Percentiles rank a stretch among this genome's conserved stretches.
Evolutionary conservation across 441 rosid genomes (phyloP).

Genomic region (Macaranga tanarius): DNA sequence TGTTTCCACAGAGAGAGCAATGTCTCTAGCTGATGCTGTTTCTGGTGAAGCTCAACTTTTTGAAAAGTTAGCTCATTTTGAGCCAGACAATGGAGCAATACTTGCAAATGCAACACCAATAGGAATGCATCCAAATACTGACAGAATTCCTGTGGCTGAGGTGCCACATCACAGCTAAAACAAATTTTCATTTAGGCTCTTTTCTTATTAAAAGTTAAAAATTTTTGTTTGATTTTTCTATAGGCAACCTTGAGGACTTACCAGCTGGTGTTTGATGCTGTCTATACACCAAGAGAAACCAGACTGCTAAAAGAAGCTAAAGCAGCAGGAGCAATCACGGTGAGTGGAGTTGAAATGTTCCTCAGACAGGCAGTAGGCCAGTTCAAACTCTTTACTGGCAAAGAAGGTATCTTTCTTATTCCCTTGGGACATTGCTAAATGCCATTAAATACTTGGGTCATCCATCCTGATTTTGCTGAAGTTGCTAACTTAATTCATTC

Average conservation of each 20-base stretch:
- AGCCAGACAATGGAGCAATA: conserved; percentile 46
- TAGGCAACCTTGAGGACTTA: conserved; percentile 40
- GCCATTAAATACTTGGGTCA: too few relatives aligned
- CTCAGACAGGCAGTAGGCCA: conserved; percentile 55
- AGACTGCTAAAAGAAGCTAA: conserved; percentile 50
- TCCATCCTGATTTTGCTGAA: too few relatives aligned
- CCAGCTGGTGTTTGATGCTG: conserved; percentile 51
- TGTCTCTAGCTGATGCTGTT: conserved; percentile 44
- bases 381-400: conserved; percentile 47
- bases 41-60: conserved; percentile 42
- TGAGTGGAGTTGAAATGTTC: conserved; percentile 62
- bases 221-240: not conserved
- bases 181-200: not conserved
- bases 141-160: conserved; percentile 49
- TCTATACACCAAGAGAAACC: conserved; percentile 55
- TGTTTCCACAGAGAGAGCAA: conserved; percentile 44
- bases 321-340: conserved; percentile 49
- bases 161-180: conserved; percentile 25
- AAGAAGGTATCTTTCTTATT: conserved; percentile 29
- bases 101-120: conserved; percentile 59
- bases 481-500: too few relatives aligned
- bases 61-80: conserved; percentile 34
- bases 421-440: not conserved
- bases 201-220: conserved; percentile 1
- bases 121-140: conserved; percentile 56